Evolutionary conservation across 768 basidiomycete species (phyloP), one percentile per base, ranked within the genome.

Genomic region (Lactifluus subvellereus): DNA sequence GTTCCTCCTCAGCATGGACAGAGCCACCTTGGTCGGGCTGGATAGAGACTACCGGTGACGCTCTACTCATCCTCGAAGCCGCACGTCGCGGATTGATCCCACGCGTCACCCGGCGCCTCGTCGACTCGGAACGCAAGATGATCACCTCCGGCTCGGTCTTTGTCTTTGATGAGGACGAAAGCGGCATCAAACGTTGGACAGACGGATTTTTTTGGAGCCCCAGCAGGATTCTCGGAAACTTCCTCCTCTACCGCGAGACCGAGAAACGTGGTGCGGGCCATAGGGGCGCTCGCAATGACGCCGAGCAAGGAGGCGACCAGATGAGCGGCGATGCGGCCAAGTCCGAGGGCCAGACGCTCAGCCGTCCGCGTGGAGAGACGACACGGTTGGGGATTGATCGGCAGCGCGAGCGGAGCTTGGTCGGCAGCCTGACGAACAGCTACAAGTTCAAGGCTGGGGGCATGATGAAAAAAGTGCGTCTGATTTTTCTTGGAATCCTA

Each of bases 181-280:
- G 91, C 70, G 94, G 94, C 32, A 98, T 98, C 78, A 96, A 95
- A 77, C 83, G 95, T 49, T 97, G 94, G 91, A 98, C 95, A 1
- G 95, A 98, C 75, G 94, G 94, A n/a, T 87, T 91, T 72, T 89
- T 89, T 72, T 97, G 95, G 95, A 91, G 88, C 68, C 95, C 95
- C 0, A 89, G 87, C 67, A 80, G 95, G 61, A 97, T 97, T 37
- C 77, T 97, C 62, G 92, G 92, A 69, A 98, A 98, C 74, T 98
- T 97, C 72, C 78, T 98, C 70, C 85, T 96, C 65, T 98, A 98
- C 76, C 88, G 94, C 66, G 92, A 97, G 76, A 93, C 91, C 6
- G 92, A 94, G 74, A 93, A 92, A 75, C 79, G 86, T 56, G 86
- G 86, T 20, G 79, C 83, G 16, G 83, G 85, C 16, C 85, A 86